Conservation (phyloP, 495 filamentous ascomycete genomes). For the Clohesyomyces aquaticus region DNA sequence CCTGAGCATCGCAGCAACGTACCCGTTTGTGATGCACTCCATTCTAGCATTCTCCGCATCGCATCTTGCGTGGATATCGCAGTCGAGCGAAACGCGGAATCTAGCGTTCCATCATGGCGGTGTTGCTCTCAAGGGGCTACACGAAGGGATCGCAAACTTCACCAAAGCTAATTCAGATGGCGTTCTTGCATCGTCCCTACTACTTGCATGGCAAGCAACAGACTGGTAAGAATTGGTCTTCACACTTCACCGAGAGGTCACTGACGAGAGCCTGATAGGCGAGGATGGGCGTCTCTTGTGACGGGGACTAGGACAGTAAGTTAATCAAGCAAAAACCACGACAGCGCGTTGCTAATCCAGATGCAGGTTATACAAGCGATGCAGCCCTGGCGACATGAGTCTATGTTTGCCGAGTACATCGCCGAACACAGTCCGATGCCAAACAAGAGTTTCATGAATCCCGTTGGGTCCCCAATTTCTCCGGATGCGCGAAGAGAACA, state of each 20-base stretch:
- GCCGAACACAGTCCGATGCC: slow-evolving; percentile 70
- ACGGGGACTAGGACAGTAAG: slow-evolving; percentile 85
- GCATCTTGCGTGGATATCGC: slow-evolving; percentile 84
- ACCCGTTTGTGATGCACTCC: slow-evolving; percentile 90
- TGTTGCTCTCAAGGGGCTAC: slow-evolving; percentile 81
- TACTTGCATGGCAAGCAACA: slow-evolving; percentile 94
- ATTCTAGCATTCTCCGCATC: slow-evolving; percentile 88
- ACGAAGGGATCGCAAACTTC: slow-evolving; percentile 83
- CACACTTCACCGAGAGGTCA: slow-evolving; percentile 29
- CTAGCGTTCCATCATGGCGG: slow-evolving; percentile 86
- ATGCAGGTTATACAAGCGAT: slow-evolving; percentile 83
- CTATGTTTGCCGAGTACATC: slow-evolving; percentile 81
- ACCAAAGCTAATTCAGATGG: slow-evolving; percentile 88
- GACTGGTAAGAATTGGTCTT: slow-evolving; percentile 75
- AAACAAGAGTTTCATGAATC: slow-evolving; percentile 58
- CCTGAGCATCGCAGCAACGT: slow-evolving; percentile 75
- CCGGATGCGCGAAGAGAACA: slow-evolving; percentile 67
- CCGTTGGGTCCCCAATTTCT: slow-evolving; percentile 58
- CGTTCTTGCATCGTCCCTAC: slow-evolving; percentile 85
- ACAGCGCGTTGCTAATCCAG: slow-evolving; percentile 45
- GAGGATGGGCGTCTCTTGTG: slow-evolving; percentile 87
- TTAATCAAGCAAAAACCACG: slow-evolving; percentile 14
- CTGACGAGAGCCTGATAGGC: slow-evolving; percentile 61
- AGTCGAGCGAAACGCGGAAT: slow-evolving; percentile 78
- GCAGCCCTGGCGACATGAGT: slow-evolving; percentile 90